phyloP scores from a whole-genome alignment of 495 filamentous ascomycete genomes.

The Penicillium bialowiezense region DNA sequence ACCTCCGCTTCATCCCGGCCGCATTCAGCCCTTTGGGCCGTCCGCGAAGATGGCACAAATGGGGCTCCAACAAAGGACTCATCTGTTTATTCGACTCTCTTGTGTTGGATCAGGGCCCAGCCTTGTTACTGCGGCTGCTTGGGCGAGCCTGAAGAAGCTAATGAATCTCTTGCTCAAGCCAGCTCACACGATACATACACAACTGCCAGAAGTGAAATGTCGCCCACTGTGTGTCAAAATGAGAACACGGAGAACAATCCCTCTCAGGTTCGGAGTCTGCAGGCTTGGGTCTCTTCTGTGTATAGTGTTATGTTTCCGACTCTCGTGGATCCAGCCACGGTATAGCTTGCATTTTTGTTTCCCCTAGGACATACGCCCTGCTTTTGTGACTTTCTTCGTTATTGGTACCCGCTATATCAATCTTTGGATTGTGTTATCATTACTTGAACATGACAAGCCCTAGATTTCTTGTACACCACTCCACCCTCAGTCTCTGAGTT shows the following conservation, averaged over 20 bases:
- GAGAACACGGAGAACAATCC: not conserved
- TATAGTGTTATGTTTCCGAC: conserved; percentile 4
- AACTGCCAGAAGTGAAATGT: conserved; percentile 25
- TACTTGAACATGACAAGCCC: not conserved
- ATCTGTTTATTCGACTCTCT: not conserved
- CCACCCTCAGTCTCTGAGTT: too few relatives aligned
- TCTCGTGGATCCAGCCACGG: not conserved
- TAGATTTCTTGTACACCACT: too few relatives aligned
- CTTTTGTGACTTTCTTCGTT: too few relatives aligned
- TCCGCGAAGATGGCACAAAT: not conserved
- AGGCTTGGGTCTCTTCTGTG: conserved; percentile 3
- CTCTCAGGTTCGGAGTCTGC: not conserved
- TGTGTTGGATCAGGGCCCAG: conserved; percentile 11
- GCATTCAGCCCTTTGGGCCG: not conserved
- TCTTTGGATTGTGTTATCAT: not conserved
- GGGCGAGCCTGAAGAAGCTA: conserved; percentile 1
- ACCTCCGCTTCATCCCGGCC: conserved; percentile 1
- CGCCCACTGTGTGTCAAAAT: conserved; percentile 2
- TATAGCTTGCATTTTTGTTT: not conserved
- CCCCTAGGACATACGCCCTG: too few relatives aligned
- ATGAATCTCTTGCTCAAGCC: conserved; percentile 9
- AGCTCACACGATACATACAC: conserved; percentile 28
- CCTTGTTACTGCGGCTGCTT: conserved; percentile 21
- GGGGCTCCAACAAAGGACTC: not conserved
- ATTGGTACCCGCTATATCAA: too few relatives aligned